phyloP scores from a whole-genome alignment of 768 basidiomycete species.

The Candolleomyces aberdarensis region DNA sequence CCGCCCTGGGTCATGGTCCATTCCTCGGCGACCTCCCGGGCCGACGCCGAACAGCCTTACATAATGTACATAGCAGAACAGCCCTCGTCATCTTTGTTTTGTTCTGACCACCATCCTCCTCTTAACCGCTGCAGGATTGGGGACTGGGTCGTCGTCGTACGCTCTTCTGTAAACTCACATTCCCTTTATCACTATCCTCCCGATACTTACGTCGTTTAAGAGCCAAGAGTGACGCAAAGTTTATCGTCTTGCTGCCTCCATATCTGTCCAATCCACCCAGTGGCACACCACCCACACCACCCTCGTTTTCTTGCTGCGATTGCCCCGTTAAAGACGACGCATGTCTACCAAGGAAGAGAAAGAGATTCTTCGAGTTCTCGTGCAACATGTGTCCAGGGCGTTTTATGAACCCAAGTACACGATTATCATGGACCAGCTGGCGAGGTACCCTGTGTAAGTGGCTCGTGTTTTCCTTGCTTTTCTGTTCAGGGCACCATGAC shows the following conservation, averaged over 20 bases:
- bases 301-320: not conserved
- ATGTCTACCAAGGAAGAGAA: conserved; percentile 78
- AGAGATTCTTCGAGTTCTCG: conserved; percentile 80
- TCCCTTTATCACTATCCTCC: not conserved
- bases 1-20: too few species aligned
- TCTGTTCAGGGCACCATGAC: conserved; percentile 13
- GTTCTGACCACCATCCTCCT: not conserved
- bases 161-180: not conserved
- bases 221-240: not conserved
- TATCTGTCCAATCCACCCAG: not conserved
- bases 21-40: too few species aligned
- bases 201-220: not conserved
- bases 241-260: too few species aligned
- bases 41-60: too few species aligned
- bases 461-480: conserved; percentile 19
- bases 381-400: conserved; percentile 88
- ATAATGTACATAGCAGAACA: too few species aligned
- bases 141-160: not conserved
- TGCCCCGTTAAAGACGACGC: not conserved
- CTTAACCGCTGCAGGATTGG: too few species aligned
- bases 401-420: conserved; percentile 94
- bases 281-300: not conserved
- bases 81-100: not conserved
- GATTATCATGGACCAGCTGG: conserved; percentile 91
- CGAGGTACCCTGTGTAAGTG: conserved; percentile 93